A percentile compares a stretch with the other conserved stretches of the same genome.
Conservation (phyloP, 163 green algal species). For the Coccomyxa subellipsoidea region DNA sequence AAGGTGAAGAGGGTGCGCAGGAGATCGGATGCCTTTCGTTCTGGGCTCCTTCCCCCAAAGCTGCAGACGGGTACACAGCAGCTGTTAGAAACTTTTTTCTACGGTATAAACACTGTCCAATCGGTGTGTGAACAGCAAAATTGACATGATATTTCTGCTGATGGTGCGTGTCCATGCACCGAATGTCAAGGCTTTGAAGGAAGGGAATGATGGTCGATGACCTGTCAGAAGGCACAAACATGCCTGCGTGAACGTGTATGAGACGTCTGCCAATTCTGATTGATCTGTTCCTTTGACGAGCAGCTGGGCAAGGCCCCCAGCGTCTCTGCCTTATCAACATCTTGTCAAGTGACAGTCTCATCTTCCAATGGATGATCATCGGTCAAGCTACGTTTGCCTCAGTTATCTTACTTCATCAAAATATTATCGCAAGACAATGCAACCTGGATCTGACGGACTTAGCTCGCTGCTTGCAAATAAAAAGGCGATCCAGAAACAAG, state of each 20-base stretch:
- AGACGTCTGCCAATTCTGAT: background rate
- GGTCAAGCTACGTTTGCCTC: too few relatives aligned
- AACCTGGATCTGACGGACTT: too few relatives aligned
- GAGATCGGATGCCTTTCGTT: conserved; percentile 1
- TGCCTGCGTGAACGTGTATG: background rate
- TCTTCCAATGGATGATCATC: background rate
- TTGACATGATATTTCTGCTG: background rate
- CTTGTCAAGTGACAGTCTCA: too few relatives aligned
- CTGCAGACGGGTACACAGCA: background rate
- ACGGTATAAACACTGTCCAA: too few relatives aligned
- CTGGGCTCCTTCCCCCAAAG: conserved; percentile 1
- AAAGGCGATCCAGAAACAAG: too few relatives aligned
- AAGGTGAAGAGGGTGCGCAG: conserved; percentile 10
- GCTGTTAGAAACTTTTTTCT: background rate
- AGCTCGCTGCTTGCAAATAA: too few relatives aligned
- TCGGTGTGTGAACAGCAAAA: background rate
- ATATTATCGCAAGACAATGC: too few relatives aligned
- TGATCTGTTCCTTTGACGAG: background rate
- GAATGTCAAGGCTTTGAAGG: too few relatives aligned
- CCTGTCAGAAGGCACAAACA: background rate
- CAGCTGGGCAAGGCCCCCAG: too few relatives aligned
- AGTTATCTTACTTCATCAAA: too few relatives aligned
- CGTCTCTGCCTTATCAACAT: too few relatives aligned
- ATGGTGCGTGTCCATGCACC: background rate
- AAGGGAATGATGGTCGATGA: background rate